Base-by-base conservation (phyloP, 805 yeast species). In the Lachancea sp. region DNA sequence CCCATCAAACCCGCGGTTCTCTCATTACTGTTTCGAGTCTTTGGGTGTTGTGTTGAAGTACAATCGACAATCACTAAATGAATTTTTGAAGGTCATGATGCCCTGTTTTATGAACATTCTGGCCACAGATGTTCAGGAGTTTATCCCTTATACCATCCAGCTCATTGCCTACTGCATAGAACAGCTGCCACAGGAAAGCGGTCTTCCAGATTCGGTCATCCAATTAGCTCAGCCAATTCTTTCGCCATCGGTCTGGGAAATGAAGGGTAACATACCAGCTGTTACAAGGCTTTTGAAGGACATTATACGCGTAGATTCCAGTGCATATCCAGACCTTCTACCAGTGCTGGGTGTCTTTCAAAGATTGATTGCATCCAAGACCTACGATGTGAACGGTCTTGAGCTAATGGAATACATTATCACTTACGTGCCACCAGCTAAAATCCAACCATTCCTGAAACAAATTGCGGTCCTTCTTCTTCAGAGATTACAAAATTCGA, bases 281-380 rank as follows among this genome's bases (percentile, higher is more conserved):
- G 78, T 91, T 17, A 82, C 95, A 0, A 77, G 96, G 54, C 70
- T 93, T 42, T 69, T 93, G 33, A 75, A 79, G 45, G 80, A 87
- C 6, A 80, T 91, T 17, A 66, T 80, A n/a, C 57, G 62, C 25
- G 61, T 62, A 15, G 72, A 72, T 34, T 53, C 57, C 9, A 43
- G 54, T 2, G 55, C 65, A 2, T 72, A 67, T 38, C 55, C 58
- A n/a, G 75, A 72, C 40, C 62, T 88, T 35, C 77, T 85, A 30
- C 95, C 97, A 2, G 76, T 93, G 26, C 70, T 93, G 34, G 99
- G 99, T 33, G 95, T 93, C n/a, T 95, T 87, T 72, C 99, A 95
- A 68, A 88, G 90, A 62, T 71, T 93, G 52, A 79, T 93, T 42
- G 80, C 96, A 1, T 87, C 97, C 0, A 85, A 83, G 53, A 74